Conservation (phyloP, 306 rosid species). For the Arachis hypogaea region DNA sequence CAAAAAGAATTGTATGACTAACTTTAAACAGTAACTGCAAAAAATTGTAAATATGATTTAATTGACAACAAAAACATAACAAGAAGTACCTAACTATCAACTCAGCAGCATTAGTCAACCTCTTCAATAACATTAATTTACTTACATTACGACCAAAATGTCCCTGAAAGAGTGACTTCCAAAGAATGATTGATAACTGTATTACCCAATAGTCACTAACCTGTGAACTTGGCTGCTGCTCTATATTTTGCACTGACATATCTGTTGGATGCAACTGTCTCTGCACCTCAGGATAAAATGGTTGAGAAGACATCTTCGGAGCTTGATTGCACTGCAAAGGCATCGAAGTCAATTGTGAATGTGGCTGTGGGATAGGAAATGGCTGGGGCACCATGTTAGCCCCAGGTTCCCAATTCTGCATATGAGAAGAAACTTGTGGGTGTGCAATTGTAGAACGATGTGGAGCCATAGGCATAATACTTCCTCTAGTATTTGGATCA, state of each 20-base stretch:
- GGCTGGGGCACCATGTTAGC: constrained; percentile 50
- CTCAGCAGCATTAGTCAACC: constrained; percentile 22
- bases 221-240: constrained; percentile 67
- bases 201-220: constrained; percentile 53
- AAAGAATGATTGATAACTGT: constrained; percentile 34
- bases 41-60: neutral
- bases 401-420: constrained; percentile 66
- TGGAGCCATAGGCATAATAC: constrained; percentile 52
- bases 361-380: constrained; percentile 52
- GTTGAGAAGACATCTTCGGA: constrained; percentile 54
- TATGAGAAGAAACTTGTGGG: constrained; percentile 53
- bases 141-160: constrained; percentile 29
- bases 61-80: constrained; percentile 10
- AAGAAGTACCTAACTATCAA: constrained; percentile 3
- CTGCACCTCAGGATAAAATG: constrained; percentile 52
- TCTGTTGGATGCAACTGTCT: constrained; percentile 52
- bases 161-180: constrained; percentile 24
- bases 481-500: constrained; percentile 54
- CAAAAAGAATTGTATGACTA: neutral
- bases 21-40: neutral
- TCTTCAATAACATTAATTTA: constrained; percentile 29
- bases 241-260: constrained; percentile 46
- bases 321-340: constrained; percentile 51
- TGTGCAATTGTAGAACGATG: constrained; percentile 57
- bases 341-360: constrained; percentile 55